Evolutionary conservation across 2,329 filamentous ascomycete genomes (phyloP).

Genomic region (Ophiostoma quercus): DNA sequence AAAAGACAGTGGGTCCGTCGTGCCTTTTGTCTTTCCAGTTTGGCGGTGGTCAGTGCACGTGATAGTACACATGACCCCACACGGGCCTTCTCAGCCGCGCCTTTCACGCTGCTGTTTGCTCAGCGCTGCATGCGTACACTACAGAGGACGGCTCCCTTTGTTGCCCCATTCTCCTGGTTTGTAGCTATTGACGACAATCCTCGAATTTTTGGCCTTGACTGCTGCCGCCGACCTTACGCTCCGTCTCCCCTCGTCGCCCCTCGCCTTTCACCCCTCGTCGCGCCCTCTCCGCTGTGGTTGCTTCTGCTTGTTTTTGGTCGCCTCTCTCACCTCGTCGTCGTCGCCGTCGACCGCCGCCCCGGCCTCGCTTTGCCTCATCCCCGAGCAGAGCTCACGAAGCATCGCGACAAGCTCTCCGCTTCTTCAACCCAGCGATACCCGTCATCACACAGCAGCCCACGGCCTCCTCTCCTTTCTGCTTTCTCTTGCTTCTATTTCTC

Average conservation of each 20-base stretch:
- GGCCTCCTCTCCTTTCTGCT: not conserved
- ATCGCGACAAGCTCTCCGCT: slow-evolving; percentile 7
- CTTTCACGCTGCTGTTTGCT: not conserved
- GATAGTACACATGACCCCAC: not conserved
- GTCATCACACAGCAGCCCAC: not conserved
- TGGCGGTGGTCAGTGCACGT: not conserved
- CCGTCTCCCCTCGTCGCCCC: not conserved
- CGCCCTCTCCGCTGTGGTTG: not conserved
- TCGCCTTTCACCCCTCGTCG: not conserved
- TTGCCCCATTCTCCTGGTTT: not conserved
- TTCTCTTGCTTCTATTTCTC: not conserved
- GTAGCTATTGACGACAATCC: slow-evolving; percentile 14
- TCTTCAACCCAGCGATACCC: not conserved
- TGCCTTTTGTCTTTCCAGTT: not conserved
- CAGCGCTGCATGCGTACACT: not conserved
- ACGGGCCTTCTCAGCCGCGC: slow-evolving; percentile 22
- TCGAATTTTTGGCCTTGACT: not conserved
- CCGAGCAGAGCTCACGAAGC: not conserved
- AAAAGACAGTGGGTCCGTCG: not conserved
- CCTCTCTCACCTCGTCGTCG: not conserved
- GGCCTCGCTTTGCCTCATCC: not conserved
- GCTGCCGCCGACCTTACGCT: not conserved
- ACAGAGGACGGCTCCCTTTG: not conserved
- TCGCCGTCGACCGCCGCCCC: not conserved
- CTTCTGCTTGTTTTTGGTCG: not conserved